Conservation (phyloP, 306 rosid genomes). For the Ochetophila trinervis region DNA sequence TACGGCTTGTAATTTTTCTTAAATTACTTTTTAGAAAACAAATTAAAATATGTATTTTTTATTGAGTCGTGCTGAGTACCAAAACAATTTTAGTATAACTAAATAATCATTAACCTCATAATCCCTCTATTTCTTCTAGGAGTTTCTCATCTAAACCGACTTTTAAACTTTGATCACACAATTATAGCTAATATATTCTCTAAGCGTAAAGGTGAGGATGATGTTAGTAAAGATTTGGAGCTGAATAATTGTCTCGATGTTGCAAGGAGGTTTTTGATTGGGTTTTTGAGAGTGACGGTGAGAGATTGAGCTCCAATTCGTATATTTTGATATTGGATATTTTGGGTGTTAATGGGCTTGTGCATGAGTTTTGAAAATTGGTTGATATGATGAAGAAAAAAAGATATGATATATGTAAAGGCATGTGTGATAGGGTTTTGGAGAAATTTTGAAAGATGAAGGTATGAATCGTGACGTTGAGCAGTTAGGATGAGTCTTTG, state of each 20-base stretch:
- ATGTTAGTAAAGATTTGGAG: constrained; percentile 48
- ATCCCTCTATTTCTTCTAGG: constrained; percentile 17
- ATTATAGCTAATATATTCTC: constrained; percentile 45
- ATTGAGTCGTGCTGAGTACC: too few relatives aligned
- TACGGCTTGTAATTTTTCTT: too few relatives aligned
- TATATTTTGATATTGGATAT: constrained; percentile 57
- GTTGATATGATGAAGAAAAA: constrained; percentile 56
- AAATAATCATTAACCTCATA: constrained; percentile 2
- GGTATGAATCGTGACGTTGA: constrained; percentile 44
- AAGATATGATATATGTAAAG: constrained; percentile 56
- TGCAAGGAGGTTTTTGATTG: constrained; percentile 63
- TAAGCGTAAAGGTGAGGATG: constrained; percentile 22
- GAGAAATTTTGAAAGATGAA: constrained; percentile 42
- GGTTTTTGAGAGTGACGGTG: constrained; percentile 41
- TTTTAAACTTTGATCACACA: constrained; percentile 37
- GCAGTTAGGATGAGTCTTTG: constrained; percentile 50
- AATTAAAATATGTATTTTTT: too few relatives aligned
- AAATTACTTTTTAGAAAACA: too few relatives aligned
- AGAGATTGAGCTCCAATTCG: constrained; percentile 56
- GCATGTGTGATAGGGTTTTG: constrained; percentile 38
- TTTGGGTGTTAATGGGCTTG: constrained; percentile 48
- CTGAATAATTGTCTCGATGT: constrained; percentile 46
- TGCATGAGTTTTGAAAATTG: constrained; percentile 68
- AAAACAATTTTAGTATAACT: too few relatives aligned
- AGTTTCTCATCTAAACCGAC: constrained; percentile 50